Conservation (phyloP, 495 filamentous ascomycete species). For the Monascus purpureus region DNA sequence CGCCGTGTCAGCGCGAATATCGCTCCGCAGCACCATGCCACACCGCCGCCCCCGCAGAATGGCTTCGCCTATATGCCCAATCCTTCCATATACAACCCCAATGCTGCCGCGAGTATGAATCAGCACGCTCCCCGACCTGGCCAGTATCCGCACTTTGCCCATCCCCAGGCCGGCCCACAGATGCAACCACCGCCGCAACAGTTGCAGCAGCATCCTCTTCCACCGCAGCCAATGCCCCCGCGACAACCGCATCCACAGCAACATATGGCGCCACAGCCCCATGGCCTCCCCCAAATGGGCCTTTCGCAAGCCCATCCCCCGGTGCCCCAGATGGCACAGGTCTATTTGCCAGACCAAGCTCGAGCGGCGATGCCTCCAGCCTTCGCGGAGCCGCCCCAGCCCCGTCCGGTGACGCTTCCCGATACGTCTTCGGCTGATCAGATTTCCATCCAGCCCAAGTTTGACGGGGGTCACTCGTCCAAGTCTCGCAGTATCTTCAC, state of each 20-base stretch:
- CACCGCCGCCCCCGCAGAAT: constrained; percentile 53
- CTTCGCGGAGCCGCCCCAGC: constrained; percentile 28
- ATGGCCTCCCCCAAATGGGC: constrained; percentile 18
- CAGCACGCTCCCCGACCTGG: constrained; percentile 26
- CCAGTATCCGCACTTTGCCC: constrained; percentile 34
- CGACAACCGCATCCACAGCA: neutral
- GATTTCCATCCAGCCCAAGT: constrained; percentile 22
- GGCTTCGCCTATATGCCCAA: constrained; percentile 77
- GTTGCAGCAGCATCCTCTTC: constrained; percentile 4
- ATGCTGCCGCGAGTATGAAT: constrained; percentile 61
- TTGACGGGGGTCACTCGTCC: constrained; percentile 39
- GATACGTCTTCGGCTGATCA: constrained; percentile 26
- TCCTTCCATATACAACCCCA: constrained; percentile 70
- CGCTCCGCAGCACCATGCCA: constrained; percentile 43
- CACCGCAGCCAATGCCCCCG: constrained; percentile 18
- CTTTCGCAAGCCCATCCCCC: constrained; percentile 35
- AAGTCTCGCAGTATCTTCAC: constrained; percentile 93
- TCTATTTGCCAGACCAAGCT: constrained; percentile 54
- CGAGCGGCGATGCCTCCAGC: constrained; percentile 39
- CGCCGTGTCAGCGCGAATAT: constrained; percentile 65
- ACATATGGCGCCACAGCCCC: constrained; percentile 7
- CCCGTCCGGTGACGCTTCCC: constrained; percentile 23
- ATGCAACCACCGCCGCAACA: constrained; percentile 6
- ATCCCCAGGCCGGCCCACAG: constrained; percentile 24
- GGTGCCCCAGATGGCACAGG: constrained; percentile 47